These are phyloP conservation scores for Venustampulla echinocandica DNA, from an alignment of 495 filamentous ascomycete genomes.

Conservation along the genomic window DNA sequence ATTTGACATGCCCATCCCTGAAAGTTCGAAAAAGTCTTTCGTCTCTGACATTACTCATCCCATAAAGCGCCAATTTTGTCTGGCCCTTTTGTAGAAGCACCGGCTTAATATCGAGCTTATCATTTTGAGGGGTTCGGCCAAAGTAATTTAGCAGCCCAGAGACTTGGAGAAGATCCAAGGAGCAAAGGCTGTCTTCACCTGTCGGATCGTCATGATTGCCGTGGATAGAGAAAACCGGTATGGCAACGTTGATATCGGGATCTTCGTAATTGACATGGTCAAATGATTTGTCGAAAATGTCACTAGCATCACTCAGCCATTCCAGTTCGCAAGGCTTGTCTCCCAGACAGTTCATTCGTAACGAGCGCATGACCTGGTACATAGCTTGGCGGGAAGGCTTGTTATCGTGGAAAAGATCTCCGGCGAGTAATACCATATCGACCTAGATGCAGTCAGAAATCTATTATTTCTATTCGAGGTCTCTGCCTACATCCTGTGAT, in stretches of 20 bases:
- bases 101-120: conserved; percentile 86
- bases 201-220: conserved; percentile 98
- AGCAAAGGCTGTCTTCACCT: conserved; percentile 82
- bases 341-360: conserved; percentile 88
- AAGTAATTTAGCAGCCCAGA: conserved; percentile 94
- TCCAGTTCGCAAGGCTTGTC: conserved; percentile 94
- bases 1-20: conserved; percentile 84
- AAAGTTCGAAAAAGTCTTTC: conserved; percentile 92
- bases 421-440: conserved; percentile 92
- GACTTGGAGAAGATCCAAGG: conserved; percentile 83
- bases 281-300: conserved; percentile 77
- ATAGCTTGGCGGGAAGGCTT: conserved; percentile 93
- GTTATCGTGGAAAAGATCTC: conserved; percentile 97
- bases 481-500: conserved; percentile 56
- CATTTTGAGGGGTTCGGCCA: conserved; percentile 80
- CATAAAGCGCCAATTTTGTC: conserved; percentile 92
- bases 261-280: conserved; percentile 97
- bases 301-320: conserved; percentile 83
- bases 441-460: conserved; percentile 30
- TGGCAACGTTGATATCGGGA: conserved; percentile 93
- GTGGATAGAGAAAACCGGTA: conserved; percentile 96
- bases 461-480: neutral
- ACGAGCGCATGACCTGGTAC: conserved; percentile 92
- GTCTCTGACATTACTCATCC: conserved; percentile 93
- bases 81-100: conserved; percentile 87